Evolutionary conservation across 176 grass and related monocot species (phyloP).

Genomic region (Poa annua): DNA sequence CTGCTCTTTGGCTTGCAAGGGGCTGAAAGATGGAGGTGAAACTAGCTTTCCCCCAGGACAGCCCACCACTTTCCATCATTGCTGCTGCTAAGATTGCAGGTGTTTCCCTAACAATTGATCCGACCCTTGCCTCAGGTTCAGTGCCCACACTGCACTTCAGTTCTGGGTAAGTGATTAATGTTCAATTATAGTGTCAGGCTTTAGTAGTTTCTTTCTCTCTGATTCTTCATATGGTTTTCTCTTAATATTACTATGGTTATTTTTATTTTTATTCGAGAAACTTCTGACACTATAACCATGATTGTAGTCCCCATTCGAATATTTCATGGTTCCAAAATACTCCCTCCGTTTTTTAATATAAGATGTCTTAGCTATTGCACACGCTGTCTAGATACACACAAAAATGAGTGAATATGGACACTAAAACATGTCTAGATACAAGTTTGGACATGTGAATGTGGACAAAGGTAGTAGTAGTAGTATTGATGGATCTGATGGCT

Average conservation of each 20-base stretch:
- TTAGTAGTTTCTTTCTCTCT: background rate
- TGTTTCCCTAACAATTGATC: constrained; percentile 51
- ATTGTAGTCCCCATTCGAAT: too few relatives aligned
- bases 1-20: background rate
- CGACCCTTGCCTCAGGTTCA: constrained; percentile 58
- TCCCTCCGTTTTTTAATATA: too few relatives aligned
- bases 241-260: background rate
- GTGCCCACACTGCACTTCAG: constrained; percentile 47
- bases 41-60: constrained; percentile 58
- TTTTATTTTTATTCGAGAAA: too few relatives aligned
- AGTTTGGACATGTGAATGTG: too few relatives aligned
- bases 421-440: too few relatives aligned
- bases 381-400: too few relatives aligned
- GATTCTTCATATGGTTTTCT: background rate
- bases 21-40: constrained; percentile 57
- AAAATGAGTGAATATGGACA: too few relatives aligned
- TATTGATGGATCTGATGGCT: background rate
- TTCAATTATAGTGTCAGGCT: constrained; percentile 31
- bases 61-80: constrained; percentile 68
- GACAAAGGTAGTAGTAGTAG: background rate
- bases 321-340: too few relatives aligned
- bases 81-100: constrained; percentile 63
- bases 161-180: constrained; percentile 54
- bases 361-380: too few relatives aligned
- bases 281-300: too few relatives aligned